Percentiles rank a stretch among this genome's conserved stretches.
Conservation (phyloP, 305 asterid genomes). For the Fraxinus albicans region DNA sequence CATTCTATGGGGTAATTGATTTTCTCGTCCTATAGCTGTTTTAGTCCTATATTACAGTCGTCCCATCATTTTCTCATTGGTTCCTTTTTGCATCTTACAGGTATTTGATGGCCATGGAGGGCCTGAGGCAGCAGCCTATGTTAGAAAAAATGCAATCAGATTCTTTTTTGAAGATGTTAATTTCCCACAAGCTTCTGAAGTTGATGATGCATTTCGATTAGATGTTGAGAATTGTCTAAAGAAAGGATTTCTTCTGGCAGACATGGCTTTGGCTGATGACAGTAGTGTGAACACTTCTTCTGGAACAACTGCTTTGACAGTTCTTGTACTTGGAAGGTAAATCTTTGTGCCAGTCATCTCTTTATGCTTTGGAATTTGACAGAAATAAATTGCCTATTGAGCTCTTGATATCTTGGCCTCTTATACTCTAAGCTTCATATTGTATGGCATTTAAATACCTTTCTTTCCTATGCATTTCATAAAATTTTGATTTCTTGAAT, state of each 20-base stretch:
- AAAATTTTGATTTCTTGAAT: background rate
- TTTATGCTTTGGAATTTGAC: background rate
- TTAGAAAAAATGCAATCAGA: conserved; percentile 46
- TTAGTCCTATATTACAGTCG: background rate
- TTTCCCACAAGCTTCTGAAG: conserved; percentile 48
- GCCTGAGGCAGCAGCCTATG: conserved; percentile 73
- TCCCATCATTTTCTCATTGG: conserved; percentile 11
- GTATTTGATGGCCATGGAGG: conserved; percentile 90
- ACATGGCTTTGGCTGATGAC: conserved; percentile 61
- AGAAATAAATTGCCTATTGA: background rate
- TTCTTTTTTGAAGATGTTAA: conserved; percentile 58
- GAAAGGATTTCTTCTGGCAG: conserved; percentile 60
- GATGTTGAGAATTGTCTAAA: conserved; percentile 57
- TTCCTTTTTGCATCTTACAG: conserved; percentile 21
- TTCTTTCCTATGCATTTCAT: background rate
- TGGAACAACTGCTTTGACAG: conserved; percentile 77
- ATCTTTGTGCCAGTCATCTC: background rate
- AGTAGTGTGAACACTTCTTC: conserved; percentile 57
- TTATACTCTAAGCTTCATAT: background rate
- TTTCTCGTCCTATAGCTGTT: background rate
- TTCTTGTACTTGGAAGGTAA: conserved; percentile 73
- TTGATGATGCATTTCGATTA: conserved; percentile 40
- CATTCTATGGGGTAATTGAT: conserved; percentile 65
- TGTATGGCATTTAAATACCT: background rate
- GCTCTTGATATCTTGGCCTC: background rate